phyloP scores from a whole-genome alignment of 768 basidiomycete genomes.

The Exsudoporus frostii region DNA sequence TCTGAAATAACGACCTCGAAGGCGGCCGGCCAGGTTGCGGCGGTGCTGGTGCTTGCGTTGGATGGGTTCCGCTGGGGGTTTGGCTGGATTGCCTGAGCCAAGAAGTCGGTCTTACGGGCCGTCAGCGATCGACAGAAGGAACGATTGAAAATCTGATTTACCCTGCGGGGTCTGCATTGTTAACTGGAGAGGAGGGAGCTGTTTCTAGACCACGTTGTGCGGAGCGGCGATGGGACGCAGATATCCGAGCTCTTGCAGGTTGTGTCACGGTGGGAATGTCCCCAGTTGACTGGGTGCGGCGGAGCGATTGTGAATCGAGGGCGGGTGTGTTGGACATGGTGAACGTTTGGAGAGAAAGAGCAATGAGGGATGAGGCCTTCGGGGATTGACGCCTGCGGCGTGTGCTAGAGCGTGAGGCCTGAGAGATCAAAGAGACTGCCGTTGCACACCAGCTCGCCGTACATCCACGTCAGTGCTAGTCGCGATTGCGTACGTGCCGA shows the following conservation, averaged over 20 bases:
- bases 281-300: slow-evolving; percentile 35
- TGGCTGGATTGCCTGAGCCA: slow-evolving; percentile 27
- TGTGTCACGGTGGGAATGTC: slow-evolving; percentile 28
- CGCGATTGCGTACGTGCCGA: slow-evolving; percentile 10
- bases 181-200: slow-evolving; percentile 15
- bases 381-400: slow-evolving; percentile 31
- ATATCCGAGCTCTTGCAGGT: slow-evolving; percentile 28
- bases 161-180: slow-evolving; percentile 15
- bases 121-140: slow-evolving; percentile 18
- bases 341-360: slow-evolving; percentile 18
- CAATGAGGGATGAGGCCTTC: slow-evolving; percentile 11
- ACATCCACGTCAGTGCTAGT: slow-evolving; percentile 20
- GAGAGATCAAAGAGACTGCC: slow-evolving; percentile 12
- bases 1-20: slow-evolving; percentile 20
- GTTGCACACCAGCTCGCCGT: slow-evolving; percentile 14
- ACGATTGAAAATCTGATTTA: slow-evolving; percentile 13
- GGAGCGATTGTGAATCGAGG: slow-evolving; percentile 32
- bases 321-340: slow-evolving; percentile 27
- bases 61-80: slow-evolving; percentile 11
- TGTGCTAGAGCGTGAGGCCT: slow-evolving; percentile 14
- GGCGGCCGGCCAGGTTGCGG: slow-evolving; percentile 6
- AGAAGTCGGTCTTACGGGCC: slow-evolving; percentile 17
- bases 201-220: slow-evolving; percentile 23
- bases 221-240: slow-evolving; percentile 28
- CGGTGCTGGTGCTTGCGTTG: not conserved